Base-by-base conservation (phyloP, 495 filamentous ascomycete species). In the Hypoxylon rickii region DNA sequence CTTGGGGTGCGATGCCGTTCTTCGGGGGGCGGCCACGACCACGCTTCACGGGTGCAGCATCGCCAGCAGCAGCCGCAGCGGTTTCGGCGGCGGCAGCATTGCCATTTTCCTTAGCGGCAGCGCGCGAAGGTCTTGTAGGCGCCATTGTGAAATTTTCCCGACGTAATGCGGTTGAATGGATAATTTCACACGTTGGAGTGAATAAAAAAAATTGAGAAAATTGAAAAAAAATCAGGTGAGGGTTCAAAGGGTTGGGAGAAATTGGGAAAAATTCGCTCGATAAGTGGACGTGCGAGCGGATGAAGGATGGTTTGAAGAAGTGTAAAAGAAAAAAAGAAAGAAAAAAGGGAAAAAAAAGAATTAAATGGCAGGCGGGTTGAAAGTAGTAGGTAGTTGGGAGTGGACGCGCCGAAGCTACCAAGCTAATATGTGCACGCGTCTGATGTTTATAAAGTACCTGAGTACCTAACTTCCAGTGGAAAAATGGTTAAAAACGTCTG, bases 21-120 rank as follows among this genome's bases (percentile, higher is more conserved):
- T 70, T 73, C 31, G 51, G 68, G 34, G 66, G 76, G 48, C 76
- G 73, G 24, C 76, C 76, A 45, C 76, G 75, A 37, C 72, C 70
- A 54, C 76, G 74, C 65, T 77, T 77, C 29, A 61, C 62, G 4
- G 72, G 61, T 3, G 55, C 52, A 16, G 57, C 49, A 12, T 58
- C 55, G 20, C 34, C 41, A 11, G 63, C 20, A 2, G 56, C 53
- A 20, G 38, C 52, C 15, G 5, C 4, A 29, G 4, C 24, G 54
- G 39, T 29, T 53, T n/a, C n/a, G n/a, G n/a, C n/a, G n/a, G n/a
- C 57, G n/a, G 58, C 52, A 0, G 58, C 8, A 1, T 62, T 63
- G 33, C 54, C 58, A 34, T 63, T 63, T 51, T 69, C 63, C 42
- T 66, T 65, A n/a, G 60, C 38, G 12, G 58, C 39, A 5, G 48